Percentiles rank a stretch among this genome's conserved stretches.
Conservation (phyloP, 1,139 yeast genomes). For the Saccharomyces pastorianus region DNA sequence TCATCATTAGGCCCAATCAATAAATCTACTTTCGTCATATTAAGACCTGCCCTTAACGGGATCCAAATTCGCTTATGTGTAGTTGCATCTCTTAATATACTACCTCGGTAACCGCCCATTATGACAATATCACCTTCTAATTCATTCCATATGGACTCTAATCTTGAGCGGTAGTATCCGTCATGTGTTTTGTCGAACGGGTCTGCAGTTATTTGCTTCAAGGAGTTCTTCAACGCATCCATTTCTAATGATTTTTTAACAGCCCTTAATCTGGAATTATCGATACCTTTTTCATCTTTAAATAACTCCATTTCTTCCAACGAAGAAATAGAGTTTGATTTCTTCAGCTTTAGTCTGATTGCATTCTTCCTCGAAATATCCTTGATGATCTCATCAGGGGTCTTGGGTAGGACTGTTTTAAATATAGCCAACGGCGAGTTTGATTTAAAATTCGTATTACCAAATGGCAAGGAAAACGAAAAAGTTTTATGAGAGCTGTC, state of each 20-base stretch:
- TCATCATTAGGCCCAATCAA: conserved; percentile 62
- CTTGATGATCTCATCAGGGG: conserved; percentile 11
- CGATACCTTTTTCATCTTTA: conserved; percentile 48
- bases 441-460: conserved; percentile 27
- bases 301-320: conserved; percentile 57
- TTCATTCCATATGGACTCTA: conserved; percentile 37
- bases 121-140: conserved; percentile 71
- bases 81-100: conserved; percentile 58
- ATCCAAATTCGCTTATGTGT: conserved; percentile 74
- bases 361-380: conserved; percentile 27
- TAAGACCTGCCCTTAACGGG: conserved; percentile 78
- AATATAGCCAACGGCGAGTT: conserved; percentile 4
- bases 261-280: conserved; percentile 61
- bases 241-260: conserved; percentile 55
- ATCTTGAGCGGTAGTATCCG: conserved; percentile 29
- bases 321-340: conserved; percentile 54
- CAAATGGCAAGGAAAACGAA: conserved; percentile 39
- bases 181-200: conserved; percentile 20
- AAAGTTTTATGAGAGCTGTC: conserved; percentile 33
- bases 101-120: conserved; percentile 85
- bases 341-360: conserved; percentile 40
- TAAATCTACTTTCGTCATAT: conserved; percentile 59
- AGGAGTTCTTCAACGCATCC: conserved; percentile 27
- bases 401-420: conserved; percentile 8
- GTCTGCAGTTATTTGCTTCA: conserved; percentile 19